Percentiles rank a stretch among this genome's conserved stretches.
Evolutionary conservation across 768 basidiomycete species (phyloP).

Genomic region (Scleroderma citrinum): DNA sequence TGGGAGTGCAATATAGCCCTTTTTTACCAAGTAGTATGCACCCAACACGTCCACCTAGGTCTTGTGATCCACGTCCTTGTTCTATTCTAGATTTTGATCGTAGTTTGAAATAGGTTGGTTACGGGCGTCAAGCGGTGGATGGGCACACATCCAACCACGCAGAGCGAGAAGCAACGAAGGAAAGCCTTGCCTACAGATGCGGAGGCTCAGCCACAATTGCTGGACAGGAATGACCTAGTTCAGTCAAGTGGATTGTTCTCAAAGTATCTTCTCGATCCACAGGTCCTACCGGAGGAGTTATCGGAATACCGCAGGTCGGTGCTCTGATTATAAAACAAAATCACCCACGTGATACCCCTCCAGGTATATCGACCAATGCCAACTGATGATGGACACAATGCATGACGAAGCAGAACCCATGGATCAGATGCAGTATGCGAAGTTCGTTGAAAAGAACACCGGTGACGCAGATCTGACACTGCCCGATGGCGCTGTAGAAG

Average conservation of each 20-base stretch:
- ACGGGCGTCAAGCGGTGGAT: slow-evolving; percentile 80
- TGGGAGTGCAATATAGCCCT: slow-evolving; percentile 66
- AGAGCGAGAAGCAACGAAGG: slow-evolving; percentile 34
- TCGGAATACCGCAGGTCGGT: slow-evolving; percentile 68
- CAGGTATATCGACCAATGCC: slow-evolving; percentile 73
- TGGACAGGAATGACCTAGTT: slow-evolving; percentile 22
- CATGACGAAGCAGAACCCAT: slow-evolving; percentile 48
- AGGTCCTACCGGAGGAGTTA: slow-evolving; percentile 57
- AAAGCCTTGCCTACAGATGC: slow-evolving; percentile 30
- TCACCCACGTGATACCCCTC: neutral
- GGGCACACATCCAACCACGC: slow-evolving; percentile 42
- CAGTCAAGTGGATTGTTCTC: slow-evolving; percentile 58
- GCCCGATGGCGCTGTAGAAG: slow-evolving; percentile 9
- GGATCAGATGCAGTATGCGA: slow-evolving; percentile 51
- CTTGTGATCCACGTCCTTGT: slow-evolving; percentile 5
- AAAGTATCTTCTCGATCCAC: slow-evolving; percentile 51
- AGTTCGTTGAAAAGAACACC: slow-evolving; percentile 41
- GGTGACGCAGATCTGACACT: slow-evolving; percentile 12
- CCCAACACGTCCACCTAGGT: slow-evolving; percentile 35
- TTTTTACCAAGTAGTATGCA: slow-evolving; percentile 56
- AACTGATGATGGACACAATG: slow-evolving; percentile 56
- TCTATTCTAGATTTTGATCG: slow-evolving; percentile 1
- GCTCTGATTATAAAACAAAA: neutral
- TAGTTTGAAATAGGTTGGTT: slow-evolving; percentile 46
- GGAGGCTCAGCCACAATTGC: slow-evolving; percentile 20